These are phyloP conservation scores for Ajuga chamaepitys DNA, from an alignment of 257 asterid species.

Conservation along the genomic window DNA sequence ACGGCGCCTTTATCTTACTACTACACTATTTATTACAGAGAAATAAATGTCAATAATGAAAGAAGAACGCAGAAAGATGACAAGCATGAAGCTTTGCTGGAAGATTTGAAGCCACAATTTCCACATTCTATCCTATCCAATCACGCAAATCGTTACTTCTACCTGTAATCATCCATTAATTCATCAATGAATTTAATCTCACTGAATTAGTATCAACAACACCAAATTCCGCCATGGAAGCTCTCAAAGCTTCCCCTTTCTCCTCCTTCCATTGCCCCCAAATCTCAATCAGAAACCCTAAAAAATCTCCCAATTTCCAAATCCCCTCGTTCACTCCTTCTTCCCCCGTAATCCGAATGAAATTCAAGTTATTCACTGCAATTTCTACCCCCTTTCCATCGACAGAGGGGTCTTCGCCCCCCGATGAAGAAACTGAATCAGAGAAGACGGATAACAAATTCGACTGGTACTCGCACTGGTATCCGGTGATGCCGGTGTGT, in stretches of 20 bases:
- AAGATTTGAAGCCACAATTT: constrained; percentile 22
- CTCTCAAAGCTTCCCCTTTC: constrained; percentile 38
- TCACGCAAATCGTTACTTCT: not conserved
- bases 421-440: constrained; percentile 24
- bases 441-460: constrained; percentile 38
- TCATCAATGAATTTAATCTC: not conserved
- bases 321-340: constrained; percentile 4
- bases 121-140: constrained; percentile 12
- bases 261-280: constrained; percentile 18
- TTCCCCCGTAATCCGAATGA: constrained; percentile 11
- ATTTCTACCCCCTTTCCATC: constrained; percentile 26
- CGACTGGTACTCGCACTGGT: constrained; percentile 88
- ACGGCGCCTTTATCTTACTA: too few relatives aligned
- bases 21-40: too few relatives aligned
- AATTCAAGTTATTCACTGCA: constrained; percentile 43
- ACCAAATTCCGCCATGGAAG: constrained; percentile 41
- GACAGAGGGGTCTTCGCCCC: constrained; percentile 19
- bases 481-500: constrained; percentile 64
- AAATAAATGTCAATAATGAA: not conserved
- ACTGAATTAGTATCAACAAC: not conserved
- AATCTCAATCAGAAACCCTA: constrained; percentile 11
- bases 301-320: constrained; percentile 9
- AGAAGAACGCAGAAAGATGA: not conserved
- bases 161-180: not conserved
- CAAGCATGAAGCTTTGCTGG: constrained; percentile 20